phyloP scores from a whole-genome alignment of 1,284 basidiomycete species.

The Ceratobasidium sp. region DNA sequence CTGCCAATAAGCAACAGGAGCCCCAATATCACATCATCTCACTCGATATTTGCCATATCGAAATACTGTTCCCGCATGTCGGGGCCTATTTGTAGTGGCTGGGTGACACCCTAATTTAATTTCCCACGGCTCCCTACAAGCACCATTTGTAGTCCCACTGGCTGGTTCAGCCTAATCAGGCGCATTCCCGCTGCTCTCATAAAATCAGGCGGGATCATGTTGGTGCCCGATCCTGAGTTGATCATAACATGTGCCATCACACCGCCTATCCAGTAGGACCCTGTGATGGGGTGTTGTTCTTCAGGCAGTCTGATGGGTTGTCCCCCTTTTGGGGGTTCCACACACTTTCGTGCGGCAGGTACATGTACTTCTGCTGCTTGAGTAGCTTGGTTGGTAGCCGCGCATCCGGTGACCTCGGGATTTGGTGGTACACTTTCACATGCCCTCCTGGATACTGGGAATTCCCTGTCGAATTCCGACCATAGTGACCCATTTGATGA shows the following conservation, averaged over 20 bases:
- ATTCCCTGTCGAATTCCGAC: no score
- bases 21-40: conserved; percentile 56
- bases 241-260: conserved; percentile 6
- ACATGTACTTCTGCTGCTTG: no score
- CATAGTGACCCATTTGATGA: no score
- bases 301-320: not conserved
- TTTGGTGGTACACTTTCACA: no score
- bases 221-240: conserved; percentile 11
- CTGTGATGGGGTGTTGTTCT: conserved; percentile 15
- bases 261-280: not conserved
- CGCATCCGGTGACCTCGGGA: no score
- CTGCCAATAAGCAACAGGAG: no score
- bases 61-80: conserved; percentile 49
- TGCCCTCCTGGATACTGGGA: no score
- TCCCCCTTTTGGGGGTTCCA: no score
- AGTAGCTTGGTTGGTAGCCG: no score
- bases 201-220: conserved; percentile 17
- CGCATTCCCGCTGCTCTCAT: not conserved
- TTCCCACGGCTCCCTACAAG: conserved; percentile 9
- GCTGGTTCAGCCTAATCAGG: not conserved
- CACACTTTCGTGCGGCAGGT: no score
- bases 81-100: conserved; percentile 53
- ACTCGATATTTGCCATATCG: conserved; percentile 56
- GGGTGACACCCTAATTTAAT: not conserved
- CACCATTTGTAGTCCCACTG: conserved; percentile 11